Percentiles rank a stretch among this genome's conserved stretches.
phyloP scores from a whole-genome alignment of 441 rosid species.

The Breynia disticha region DNA sequence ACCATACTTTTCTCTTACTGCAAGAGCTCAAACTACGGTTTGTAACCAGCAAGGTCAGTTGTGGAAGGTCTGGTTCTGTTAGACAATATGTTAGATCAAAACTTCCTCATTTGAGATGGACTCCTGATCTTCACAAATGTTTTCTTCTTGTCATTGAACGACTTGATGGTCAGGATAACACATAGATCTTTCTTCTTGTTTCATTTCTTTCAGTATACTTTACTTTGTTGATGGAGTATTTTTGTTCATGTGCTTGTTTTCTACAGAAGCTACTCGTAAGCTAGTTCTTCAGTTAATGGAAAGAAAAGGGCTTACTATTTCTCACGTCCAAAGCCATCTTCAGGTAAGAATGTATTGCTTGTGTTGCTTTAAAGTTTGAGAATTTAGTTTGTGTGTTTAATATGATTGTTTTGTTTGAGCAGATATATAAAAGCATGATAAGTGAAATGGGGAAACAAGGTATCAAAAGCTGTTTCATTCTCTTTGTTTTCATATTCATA shows the following conservation, averaged over 20 bases:
- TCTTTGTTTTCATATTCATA: background rate
- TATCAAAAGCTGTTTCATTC: background rate
- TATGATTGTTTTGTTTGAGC: slow-evolving; percentile 14
- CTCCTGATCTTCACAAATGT: slow-evolving; percentile 88
- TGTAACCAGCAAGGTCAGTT: slow-evolving; percentile 43
- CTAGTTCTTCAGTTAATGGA: slow-evolving; percentile 94
- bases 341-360: slow-evolving; percentile 56
- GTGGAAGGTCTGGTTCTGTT: slow-evolving; percentile 64
- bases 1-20: too few species aligned
- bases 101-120: slow-evolving; percentile 89
- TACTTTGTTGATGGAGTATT: background rate
- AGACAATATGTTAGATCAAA: slow-evolving; percentile 91
- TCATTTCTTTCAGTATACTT: background rate
- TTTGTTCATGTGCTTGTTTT: too few species aligned
- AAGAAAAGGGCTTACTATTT: slow-evolving; percentile 90
- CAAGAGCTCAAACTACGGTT: too few species aligned
- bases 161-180: slow-evolving; percentile 85
- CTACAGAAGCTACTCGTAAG: slow-evolving; percentile 84
- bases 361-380: background rate
- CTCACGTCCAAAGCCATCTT: slow-evolving; percentile 97
- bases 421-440: slow-evolving; percentile 79
- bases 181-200: slow-evolving; percentile 11
- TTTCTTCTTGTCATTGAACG: slow-evolving; percentile 76
- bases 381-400: background rate
- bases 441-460: slow-evolving; percentile 44